Evolutionary conservation across 306 rosid genomes (phyloP).

Genomic region (Trifolium dubium): DNA sequence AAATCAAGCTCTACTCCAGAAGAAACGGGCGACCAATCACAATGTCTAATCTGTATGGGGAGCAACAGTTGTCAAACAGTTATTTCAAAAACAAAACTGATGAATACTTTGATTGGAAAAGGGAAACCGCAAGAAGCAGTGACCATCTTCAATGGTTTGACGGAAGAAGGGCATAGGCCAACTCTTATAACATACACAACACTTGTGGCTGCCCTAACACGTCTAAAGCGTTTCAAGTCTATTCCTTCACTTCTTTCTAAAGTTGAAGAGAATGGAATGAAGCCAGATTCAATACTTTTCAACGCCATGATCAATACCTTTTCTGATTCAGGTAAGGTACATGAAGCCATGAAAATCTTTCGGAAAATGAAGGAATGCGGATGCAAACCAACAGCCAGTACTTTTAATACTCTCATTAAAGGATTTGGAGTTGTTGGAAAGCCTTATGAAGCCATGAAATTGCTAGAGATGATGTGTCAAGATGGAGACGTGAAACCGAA

Average conservation of each 20-base stretch:
- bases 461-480: conserved; percentile 72
- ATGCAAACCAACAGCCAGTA: conserved; percentile 87
- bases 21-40: conserved; percentile 52
- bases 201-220: conserved; percentile 88
- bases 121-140: conserved; percentile 85
- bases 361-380: conserved; percentile 74
- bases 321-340: conserved; percentile 75
- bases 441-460: conserved; percentile 70
- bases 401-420: conserved; percentile 89
- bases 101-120: conserved; percentile 67
- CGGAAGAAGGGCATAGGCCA: conserved; percentile 87
- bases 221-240: conserved; percentile 78
- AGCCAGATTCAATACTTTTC: conserved; percentile 84
- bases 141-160: conserved; percentile 60
- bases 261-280: conserved; percentile 74
- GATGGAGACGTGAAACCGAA: conserved; percentile 69
- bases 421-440: conserved; percentile 80
- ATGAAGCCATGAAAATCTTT: conserved; percentile 73
- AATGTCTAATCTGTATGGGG: conserved; percentile 67
- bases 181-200: conserved; percentile 86
- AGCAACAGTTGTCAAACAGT: conserved; percentile 73
- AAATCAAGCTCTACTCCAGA: conserved; percentile 52
- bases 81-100: conserved; percentile 83
- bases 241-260: conserved; percentile 68
- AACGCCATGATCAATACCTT: conserved; percentile 94